Conservation (phyloP, 306 rosid species). For the Vigna radiata region DNA sequence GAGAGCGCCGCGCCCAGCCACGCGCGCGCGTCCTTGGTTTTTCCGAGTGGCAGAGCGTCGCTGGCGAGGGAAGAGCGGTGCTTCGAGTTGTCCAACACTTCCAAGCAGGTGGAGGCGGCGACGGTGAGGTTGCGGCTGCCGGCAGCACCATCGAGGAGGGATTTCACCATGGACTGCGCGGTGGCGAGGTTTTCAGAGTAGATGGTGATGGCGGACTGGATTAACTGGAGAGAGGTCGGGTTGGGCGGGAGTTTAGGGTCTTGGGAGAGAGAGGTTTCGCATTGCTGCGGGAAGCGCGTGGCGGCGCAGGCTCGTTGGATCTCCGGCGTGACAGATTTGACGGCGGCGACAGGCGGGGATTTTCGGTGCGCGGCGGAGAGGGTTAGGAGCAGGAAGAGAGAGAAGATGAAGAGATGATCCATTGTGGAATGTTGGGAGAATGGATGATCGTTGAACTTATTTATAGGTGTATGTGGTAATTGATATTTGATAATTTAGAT, state of each 20-base stretch:
- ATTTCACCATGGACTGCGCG: constrained; percentile 62
- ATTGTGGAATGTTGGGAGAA: constrained; percentile 36
- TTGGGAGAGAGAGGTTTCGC: constrained; percentile 56
- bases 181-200: constrained; percentile 57
- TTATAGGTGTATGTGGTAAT: neutral
- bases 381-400: constrained; percentile 54
- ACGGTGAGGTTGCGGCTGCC: constrained; percentile 62
- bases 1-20: constrained; percentile 74
- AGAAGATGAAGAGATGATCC: constrained; percentile 59
- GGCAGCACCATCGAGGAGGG: constrained; percentile 55
- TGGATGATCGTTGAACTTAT: neutral
- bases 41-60: constrained; percentile 53
- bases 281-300: constrained; percentile 72
- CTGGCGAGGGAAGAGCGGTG: constrained; percentile 62
- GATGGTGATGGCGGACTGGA: constrained; percentile 58
- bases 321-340: constrained; percentile 8
- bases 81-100: constrained; percentile 53
- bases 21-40: constrained; percentile 67
- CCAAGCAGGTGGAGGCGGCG: constrained; percentile 71
- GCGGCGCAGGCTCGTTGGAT: constrained; percentile 71
- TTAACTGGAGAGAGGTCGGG: constrained; percentile 51
- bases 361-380: constrained; percentile 49
- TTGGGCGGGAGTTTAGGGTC: constrained; percentile 41
- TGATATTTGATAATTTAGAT: neutral
- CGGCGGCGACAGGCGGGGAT: neutral